Conservation (phyloP, 2,329 filamentous ascomycete species). For the Alternaria postmessia region DNA sequence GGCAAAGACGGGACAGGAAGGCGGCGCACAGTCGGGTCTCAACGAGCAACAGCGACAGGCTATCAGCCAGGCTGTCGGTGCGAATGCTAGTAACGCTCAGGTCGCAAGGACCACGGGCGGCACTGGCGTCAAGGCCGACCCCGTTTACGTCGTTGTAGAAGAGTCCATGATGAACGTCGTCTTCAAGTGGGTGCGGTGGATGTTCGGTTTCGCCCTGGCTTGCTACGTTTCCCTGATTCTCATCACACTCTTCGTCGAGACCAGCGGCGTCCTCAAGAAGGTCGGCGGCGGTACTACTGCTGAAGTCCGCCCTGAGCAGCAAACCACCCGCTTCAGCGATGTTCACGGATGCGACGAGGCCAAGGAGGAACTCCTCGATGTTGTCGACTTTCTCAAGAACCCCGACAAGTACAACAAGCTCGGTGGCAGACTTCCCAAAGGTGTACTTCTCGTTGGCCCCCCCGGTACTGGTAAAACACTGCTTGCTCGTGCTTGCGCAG, state of each 20-base stretch:
- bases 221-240: constrained; percentile 81
- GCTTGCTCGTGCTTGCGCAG: constrained; percentile 91
- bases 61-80: constrained; percentile 82
- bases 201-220: constrained; percentile 78
- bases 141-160: constrained; percentile 95
- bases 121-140: constrained; percentile 78
- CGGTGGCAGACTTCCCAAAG: constrained; percentile 95
- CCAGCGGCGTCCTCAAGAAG: constrained; percentile 79
- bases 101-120: constrained; percentile 65
- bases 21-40: constrained; percentile 49
- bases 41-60: constrained; percentile 74
- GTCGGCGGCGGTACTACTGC: constrained; percentile 75
- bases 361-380: constrained; percentile 95
- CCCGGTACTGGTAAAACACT: constrained; percentile 98
- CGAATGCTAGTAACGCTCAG: constrained; percentile 72
- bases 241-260: constrained; percentile 83
- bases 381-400: constrained; percentile 94
- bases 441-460: constrained; percentile 91
- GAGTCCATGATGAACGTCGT: constrained; percentile 81
- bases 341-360: constrained; percentile 98
- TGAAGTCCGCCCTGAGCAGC: constrained; percentile 90
- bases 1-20: constrained; percentile 63
- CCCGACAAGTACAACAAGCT: constrained; percentile 93
- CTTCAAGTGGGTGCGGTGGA: constrained; percentile 92
- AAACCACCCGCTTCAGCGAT: constrained; percentile 89